Base-by-base conservation (phyloP, 495 filamentous ascomycete genomes). In the Clohesyomyces aquaticus region DNA sequence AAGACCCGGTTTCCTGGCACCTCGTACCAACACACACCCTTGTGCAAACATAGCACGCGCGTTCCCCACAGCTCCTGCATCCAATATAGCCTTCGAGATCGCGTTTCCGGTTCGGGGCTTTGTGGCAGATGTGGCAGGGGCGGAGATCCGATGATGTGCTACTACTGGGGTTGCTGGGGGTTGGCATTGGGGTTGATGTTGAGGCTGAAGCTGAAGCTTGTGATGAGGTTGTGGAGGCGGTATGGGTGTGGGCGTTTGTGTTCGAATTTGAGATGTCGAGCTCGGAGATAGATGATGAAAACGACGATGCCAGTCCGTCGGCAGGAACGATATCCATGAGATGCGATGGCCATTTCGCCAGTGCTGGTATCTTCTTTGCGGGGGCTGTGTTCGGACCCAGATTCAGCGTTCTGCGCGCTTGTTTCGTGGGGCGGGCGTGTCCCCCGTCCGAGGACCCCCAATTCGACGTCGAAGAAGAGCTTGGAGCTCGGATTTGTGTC, bases 21-120 rank as follows among this genome's bases (percentile, higher is more conserved):
- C 67, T 66, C 14, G 48, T 60, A 0, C 59, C 55, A 18, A 29
- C 19, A 45, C 67, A 70, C 18, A 29, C n/a, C 22, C 67, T 25
- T 43, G 59, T 42, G n/a, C 67, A 70, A n/a, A 70, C 56, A 21
- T 63, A 65, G 42, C 67, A 70, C 16, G 63, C 55, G 16, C 63
- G 57, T 38, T 66, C 63, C 14, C 32, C 53, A 46, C 67, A 70
- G 23, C 45, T n/a, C 21, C 54, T 49, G 35, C 67, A 70, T 11
- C 55, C 54, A 0, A 51, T 21, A 55, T 59, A 70, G 48, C 57
- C 61, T 18, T 66, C 58, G 18, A 70, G 47, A 47, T 70, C 67
- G 19, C 41, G 29, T 49, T 53, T 57, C 6, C 62, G 29, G 23
- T 45, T 70, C 4, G 61, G 62, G 9, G 62, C 52, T 21, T 55